Percentiles rank a stretch among this genome's conserved stretches.
Evolutionary conservation across 169 alveolate species (phyloP).

Genomic region (Cyclospora cayetanensis): DNA sequence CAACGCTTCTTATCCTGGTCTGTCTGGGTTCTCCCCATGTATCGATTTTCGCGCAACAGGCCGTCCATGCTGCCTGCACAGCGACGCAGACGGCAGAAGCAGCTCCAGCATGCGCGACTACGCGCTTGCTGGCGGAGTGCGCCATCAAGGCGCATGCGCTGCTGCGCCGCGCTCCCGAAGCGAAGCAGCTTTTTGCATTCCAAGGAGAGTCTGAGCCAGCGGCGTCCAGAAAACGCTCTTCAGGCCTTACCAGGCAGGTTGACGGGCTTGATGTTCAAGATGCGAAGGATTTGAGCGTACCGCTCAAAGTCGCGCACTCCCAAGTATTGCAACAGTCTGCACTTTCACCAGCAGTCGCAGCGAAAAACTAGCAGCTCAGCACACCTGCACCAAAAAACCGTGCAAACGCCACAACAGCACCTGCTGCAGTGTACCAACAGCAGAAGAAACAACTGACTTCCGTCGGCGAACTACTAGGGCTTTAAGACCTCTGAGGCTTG

Average conservation of each 20-base stretch:
- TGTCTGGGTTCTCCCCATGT: background rate
- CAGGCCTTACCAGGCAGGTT: slow-evolving; percentile 25
- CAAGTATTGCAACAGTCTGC: slow-evolving; percentile 15
- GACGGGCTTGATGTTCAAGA: slow-evolving; percentile 8
- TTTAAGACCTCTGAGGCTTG: slow-evolving; percentile 13
- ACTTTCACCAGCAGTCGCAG: slow-evolving; percentile 4
- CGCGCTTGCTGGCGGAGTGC: too few species aligned
- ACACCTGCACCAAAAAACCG: too few species aligned
- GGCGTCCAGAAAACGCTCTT: too few species aligned
- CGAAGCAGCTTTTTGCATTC: too few species aligned
- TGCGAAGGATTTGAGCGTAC: background rate
- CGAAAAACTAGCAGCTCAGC: too few species aligned
- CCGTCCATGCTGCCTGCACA: slow-evolving; percentile 27
- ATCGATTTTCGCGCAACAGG: background rate
- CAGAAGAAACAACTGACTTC: slow-evolving; percentile 37
- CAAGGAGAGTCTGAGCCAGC: too few species aligned
- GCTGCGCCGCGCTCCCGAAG: too few species aligned
- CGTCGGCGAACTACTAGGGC: slow-evolving; percentile 52
- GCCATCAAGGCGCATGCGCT: too few species aligned
- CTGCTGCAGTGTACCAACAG: background rate
- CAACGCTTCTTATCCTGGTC: background rate
- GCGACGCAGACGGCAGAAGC: slow-evolving; percentile 1
- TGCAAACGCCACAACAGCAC: slow-evolving; percentile 2
- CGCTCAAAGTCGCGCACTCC: background rate
- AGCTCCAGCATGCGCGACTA: slow-evolving; percentile 22